Conservation (phyloP, 2,329 filamentous ascomycete genomes). For the Emmonsiellopsis sp. region DNA sequence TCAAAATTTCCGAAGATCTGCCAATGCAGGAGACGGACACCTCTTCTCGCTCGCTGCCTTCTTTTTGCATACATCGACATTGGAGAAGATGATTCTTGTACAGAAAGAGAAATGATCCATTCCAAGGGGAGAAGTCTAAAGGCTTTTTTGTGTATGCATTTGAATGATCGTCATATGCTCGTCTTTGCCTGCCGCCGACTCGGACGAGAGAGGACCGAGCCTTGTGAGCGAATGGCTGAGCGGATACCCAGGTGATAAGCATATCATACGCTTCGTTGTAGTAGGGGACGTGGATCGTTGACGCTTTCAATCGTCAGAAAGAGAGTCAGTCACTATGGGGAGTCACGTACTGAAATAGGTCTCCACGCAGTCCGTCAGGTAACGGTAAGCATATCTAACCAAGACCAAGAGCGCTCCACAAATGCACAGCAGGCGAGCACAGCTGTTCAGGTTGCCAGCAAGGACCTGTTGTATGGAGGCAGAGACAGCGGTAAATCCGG, state of each 20-base stretch:
- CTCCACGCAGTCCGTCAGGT: conserved; percentile 12
- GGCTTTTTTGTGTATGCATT: conserved; percentile 3
- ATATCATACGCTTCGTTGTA: conserved; percentile 15
- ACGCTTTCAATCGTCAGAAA: conserved; percentile 11
- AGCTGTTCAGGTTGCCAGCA: conserved; percentile 13
- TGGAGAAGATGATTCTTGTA: conserved; percentile 19
- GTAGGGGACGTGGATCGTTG: conserved; percentile 13
- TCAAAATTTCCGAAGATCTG: conserved; percentile 11
- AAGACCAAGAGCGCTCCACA: conserved; percentile 13
- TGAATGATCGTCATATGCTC: not conserved
- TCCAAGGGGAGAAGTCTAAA: conserved; percentile 14
- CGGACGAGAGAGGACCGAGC: conserved; percentile 11
- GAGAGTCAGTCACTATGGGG: conserved; percentile 4
- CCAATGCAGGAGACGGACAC: not conserved
- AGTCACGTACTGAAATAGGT: conserved; percentile 14
- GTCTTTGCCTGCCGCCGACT: conserved; percentile 10
- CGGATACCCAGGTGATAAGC: conserved; percentile 6
- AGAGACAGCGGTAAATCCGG: conserved; percentile 12
- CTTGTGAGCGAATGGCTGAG: conserved; percentile 10
- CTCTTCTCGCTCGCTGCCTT: not conserved
- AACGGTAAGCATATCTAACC: conserved; percentile 11
- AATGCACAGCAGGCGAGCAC: conserved; percentile 10
- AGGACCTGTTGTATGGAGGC: conserved; percentile 12
- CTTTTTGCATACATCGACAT: conserved; percentile 9
- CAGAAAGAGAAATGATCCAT: conserved; percentile 14